Conservation (phyloP, 192 early-diverging fungal genomes). For the Backusella australiensis region DNA sequence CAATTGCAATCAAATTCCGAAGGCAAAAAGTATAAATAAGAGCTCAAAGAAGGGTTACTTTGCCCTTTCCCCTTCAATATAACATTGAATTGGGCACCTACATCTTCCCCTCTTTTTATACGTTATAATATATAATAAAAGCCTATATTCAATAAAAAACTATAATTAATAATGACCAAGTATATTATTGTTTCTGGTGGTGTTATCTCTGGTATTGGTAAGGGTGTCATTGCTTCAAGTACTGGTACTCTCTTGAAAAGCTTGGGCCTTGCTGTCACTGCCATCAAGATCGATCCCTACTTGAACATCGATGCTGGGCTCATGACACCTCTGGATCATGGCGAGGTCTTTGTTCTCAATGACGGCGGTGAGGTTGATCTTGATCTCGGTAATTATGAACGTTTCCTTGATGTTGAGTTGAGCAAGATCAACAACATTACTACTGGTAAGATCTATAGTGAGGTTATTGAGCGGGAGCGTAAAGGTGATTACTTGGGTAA, state of each 20-base stretch:
- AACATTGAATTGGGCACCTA: conserved; percentile 17
- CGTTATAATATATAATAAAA: neutral
- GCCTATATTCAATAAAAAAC: conserved; percentile 19
- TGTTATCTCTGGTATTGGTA: conserved; percentile 99
- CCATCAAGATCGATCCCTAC: conserved; percentile 99
- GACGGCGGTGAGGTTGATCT: conserved; percentile 99
- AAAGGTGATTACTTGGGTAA: conserved; percentile 97
- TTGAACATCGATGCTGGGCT: conserved; percentile 99
- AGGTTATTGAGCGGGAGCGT: conserved; percentile 93
- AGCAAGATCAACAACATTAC: conserved; percentile 99
- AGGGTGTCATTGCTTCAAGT: conserved; percentile 98
- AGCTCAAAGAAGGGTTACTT: neutral
- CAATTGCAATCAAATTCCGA: neutral
- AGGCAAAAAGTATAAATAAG: neutral
- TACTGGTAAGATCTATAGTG: conserved; percentile 96
- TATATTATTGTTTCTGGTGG: conserved; percentile 98
- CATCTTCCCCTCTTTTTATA: neutral
- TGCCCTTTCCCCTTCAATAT: conserved; percentile 13
- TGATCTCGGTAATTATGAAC: conserved; percentile 99
- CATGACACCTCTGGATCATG: conserved; percentile 96
- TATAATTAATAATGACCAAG: conserved; percentile 58
- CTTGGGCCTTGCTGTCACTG: conserved; percentile 87
- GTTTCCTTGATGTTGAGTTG: conserved; percentile 92
- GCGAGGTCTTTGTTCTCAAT: conserved; percentile 97
- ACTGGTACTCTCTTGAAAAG: conserved; percentile 95